These are phyloP conservation scores for Dactylellina parvicollis DNA, from an alignment of 2,329 filamentous ascomycete genomes.

Conservation along the genomic window DNA sequence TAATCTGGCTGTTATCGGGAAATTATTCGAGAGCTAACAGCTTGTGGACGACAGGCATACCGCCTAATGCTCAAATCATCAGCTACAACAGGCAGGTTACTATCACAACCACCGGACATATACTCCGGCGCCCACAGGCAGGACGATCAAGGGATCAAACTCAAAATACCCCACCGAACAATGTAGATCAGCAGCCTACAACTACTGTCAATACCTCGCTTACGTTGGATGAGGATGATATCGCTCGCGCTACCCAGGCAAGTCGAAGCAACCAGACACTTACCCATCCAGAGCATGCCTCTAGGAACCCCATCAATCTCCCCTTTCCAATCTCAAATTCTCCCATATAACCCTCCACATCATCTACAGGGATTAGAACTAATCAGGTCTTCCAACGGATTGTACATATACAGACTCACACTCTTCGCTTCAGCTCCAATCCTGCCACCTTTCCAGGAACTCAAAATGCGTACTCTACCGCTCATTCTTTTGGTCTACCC, in stretches of 20 bases:
- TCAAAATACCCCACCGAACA: not conserved
- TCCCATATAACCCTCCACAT: too few species aligned
- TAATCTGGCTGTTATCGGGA: not conserved
- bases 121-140: constrained; percentile 5
- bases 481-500: constrained; percentile 4
- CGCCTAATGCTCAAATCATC: constrained; percentile 6
- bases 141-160: not conserved
- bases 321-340: not conserved
- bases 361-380: too few species aligned
- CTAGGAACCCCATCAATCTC: not conserved
- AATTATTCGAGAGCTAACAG: not conserved
- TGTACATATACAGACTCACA: constrained; percentile 25
- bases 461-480: not conserved
- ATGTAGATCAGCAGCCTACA: not conserved
- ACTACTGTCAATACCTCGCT: not conserved
- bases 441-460: not conserved
- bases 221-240: not conserved
- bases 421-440: not conserved
- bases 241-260: constrained; percentile 4
- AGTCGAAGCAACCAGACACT: constrained; percentile 12
- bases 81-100: constrained; percentile 32
- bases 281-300: not conserved
- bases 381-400: constrained; percentile 1
- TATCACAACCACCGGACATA: constrained; percentile 22
- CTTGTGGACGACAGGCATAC: not conserved